These are phyloP conservation scores for Leishmania gerbilli DNA, from an alignment of 208 protist species.

Conservation along the genomic window DNA sequence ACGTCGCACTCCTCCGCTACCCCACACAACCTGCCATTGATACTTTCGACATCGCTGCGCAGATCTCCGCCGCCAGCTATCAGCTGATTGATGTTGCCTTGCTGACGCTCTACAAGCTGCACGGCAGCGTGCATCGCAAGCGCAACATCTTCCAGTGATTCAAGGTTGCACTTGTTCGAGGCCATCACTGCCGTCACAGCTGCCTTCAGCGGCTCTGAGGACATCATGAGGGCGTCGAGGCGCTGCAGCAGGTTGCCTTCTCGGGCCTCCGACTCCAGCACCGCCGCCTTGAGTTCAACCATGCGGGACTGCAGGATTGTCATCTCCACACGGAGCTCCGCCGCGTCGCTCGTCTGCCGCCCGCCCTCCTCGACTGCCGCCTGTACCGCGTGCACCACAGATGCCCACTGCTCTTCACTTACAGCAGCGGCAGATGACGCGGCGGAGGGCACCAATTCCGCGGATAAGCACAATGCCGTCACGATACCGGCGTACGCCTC, in stretches of 20 bases:
- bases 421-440: too few relatives aligned
- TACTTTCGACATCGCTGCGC: not conserved
- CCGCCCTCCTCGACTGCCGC: too few relatives aligned
- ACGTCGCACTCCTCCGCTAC: not conserved
- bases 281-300: not conserved
- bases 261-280: not conserved
- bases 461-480: too few relatives aligned
- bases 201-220: not conserved
- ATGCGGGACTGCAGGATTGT: not conserved
- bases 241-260: conserved; percentile 3
- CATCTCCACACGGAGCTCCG: not conserved
- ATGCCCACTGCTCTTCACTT: too few relatives aligned
- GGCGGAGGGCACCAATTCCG: too few relatives aligned
- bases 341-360: not conserved
- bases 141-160: conserved; percentile 8
- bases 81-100: not conserved
- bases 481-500: too few relatives aligned
- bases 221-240: not conserved
- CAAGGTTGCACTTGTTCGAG: not conserved
- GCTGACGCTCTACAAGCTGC: not conserved
- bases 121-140: not conserved
- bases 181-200: not conserved
- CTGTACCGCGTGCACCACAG: too few relatives aligned
- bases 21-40: not conserved
- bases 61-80: not conserved